These are phyloP conservation scores for Erigeron philadelphicus DNA, from an alignment of 140 eudicot species.

Conservation along the genomic window DNA sequence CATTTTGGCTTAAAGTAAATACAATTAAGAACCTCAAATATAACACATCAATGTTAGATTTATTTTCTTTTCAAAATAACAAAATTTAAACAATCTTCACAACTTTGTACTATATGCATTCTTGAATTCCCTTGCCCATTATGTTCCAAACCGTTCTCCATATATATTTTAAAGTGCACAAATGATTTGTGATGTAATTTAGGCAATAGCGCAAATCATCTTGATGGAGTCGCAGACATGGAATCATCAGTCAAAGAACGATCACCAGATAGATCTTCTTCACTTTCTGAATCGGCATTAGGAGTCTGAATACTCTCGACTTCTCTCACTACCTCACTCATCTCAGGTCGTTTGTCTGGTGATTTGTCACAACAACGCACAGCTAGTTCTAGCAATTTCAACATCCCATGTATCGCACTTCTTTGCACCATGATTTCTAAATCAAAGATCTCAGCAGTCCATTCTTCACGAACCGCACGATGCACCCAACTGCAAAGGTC, in stretches of 20 bases:
- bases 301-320: conserved; percentile 43
- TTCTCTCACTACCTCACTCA: conserved; percentile 52
- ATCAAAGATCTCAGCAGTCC: conserved; percentile 91
- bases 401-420: conserved; percentile 55
- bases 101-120: conserved; percentile 5
- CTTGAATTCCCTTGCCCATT: conserved; percentile 7
- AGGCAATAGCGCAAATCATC: conserved; percentile 5
- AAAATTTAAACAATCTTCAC: conserved; percentile 15
- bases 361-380: conserved; percentile 58
- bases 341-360: conserved; percentile 63
- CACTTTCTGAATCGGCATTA: conserved; percentile 51
- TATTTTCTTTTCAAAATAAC: conserved; percentile 1
- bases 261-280: conserved; percentile 48
- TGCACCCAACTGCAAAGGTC: conserved; percentile 79
- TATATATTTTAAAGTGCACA: background rate
- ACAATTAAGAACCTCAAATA: background rate
- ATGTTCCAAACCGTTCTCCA: background rate
- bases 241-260: conserved; percentile 73
- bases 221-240: conserved; percentile 41
- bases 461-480: conserved; percentile 80
- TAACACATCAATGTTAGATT: background rate
- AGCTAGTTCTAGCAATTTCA: conserved; percentile 50
- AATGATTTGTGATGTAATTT: conserved; percentile 7
- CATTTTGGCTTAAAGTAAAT: background rate
- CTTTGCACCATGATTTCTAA: conserved; percentile 53